Base-by-base conservation (phyloP, 306 rosid species). In the Mimosa pudica region DNA sequence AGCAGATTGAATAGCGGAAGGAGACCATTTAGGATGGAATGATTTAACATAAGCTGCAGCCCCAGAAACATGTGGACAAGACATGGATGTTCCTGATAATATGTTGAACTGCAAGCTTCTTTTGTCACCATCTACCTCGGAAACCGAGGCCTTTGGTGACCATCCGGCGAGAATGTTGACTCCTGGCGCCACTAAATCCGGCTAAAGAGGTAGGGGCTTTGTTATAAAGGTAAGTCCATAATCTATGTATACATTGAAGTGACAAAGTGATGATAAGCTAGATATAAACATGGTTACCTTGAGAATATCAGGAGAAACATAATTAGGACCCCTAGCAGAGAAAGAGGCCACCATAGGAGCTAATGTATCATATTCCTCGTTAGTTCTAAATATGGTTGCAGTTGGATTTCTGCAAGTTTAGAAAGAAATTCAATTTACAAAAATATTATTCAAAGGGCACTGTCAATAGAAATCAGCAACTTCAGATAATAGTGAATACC, bases 311-410 rank as follows among this genome's bases (percentile, higher is more conserved):
- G 70, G 77, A 0, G 84, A 55, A 30, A 8, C 3, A n/a, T 74
- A 79, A 73, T 78, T 89, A 3, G 92, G 90, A 45, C 90, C 92
- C 45, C 88, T 80, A 0, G 92, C 86, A 18, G 91, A 90, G 70
- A 62, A 62, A 62, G 68, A 62, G 9, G 42, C 42, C 42, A 62
- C 68, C 17, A 62, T 2, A 62, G 42, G 68, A 41, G 68, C 68
- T 33, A 62, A 11, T 62, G 68, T 10, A 62, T 62, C 68, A 13
- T 62, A 11, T 32, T 62, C 42, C 68, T 62, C 68, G 0, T 32
- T 32, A 32, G n/a, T 62, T 12, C 68, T 62, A 62, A 30, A 62
- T 62, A 62, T 62, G 42, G n/a, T 62, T 32, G 42, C 42, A 11
- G 68, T 62, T 12, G 42, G 8, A 62, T 1, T 62, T 42, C 42